phyloP scores from a whole-genome alignment of 2,329 filamentous ascomycete genomes.

The Emericellopsis atlantica region DNA sequence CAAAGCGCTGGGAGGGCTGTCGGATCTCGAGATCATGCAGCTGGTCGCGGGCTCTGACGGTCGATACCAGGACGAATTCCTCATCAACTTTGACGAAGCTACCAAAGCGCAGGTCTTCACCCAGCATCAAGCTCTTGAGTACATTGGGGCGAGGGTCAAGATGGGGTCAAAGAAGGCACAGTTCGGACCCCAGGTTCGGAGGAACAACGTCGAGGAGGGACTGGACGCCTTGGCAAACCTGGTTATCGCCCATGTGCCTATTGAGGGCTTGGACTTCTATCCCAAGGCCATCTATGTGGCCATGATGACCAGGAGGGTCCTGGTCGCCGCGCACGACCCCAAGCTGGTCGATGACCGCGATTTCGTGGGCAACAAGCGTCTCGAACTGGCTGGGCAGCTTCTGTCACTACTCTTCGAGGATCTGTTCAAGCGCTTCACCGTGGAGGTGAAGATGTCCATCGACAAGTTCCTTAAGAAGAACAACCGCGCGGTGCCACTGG shows the following conservation, averaged over 20 bases:
- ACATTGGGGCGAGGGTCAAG: slow-evolving; percentile 76
- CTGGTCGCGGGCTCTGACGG: slow-evolving; percentile 81
- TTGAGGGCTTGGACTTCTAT: slow-evolving; percentile 83
- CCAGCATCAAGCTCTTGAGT: slow-evolving; percentile 91
- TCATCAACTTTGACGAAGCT: slow-evolving; percentile 89
- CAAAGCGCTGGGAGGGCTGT: slow-evolving; percentile 86
- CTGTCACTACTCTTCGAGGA: slow-evolving; percentile 92
- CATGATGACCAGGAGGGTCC: slow-evolving; percentile 90
- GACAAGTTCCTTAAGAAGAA: slow-evolving; percentile 94
- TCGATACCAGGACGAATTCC: slow-evolving; percentile 86
- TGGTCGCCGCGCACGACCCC: slow-evolving; percentile 86
- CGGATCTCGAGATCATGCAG: slow-evolving; percentile 88
- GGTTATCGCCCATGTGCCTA: slow-evolving; percentile 87
- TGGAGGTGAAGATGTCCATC: slow-evolving; percentile 80
- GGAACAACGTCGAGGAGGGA: slow-evolving; percentile 82
- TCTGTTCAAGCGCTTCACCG: slow-evolving; percentile 90
- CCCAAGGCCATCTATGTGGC: slow-evolving; percentile 96
- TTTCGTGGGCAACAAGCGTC: slow-evolving; percentile 93
- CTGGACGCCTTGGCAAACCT: slow-evolving; percentile 86
- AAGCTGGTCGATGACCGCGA: slow-evolving; percentile 91
- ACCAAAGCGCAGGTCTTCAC: slow-evolving; percentile 76
- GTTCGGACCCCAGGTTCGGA: slow-evolving; percentile 42
- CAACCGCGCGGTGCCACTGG: slow-evolving; percentile 76
- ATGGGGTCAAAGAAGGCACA: slow-evolving; percentile 60
- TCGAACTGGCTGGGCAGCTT: slow-evolving; percentile 90